Conservation (phyloP, 768 basidiomycete genomes). For the Xerocomellus chrysenteron region DNA sequence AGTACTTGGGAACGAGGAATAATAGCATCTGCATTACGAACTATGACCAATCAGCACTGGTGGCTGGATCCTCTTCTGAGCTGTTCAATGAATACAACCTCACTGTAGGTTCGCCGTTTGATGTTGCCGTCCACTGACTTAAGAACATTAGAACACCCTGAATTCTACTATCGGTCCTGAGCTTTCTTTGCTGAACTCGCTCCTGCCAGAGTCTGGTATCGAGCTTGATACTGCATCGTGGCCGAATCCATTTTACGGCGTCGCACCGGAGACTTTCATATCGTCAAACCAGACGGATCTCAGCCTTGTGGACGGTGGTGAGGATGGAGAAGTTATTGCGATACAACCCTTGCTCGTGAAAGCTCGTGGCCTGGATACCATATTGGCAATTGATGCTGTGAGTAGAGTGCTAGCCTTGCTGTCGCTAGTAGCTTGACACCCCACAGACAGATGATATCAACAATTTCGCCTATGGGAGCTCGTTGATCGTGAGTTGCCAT, state of each 20-base stretch:
- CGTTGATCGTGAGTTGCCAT: conserved; percentile 25
- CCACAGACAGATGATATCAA: conserved; percentile 15
- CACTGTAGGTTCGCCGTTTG: conserved; percentile 18
- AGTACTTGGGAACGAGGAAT: conserved; percentile 44
- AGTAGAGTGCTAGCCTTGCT: background rate
- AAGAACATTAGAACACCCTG: conserved; percentile 11
- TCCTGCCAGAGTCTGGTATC: conserved; percentile 26
- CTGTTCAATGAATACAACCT: conserved; percentile 33
- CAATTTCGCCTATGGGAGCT: conserved; percentile 23
- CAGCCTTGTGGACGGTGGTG: conserved; percentile 41
- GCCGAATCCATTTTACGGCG: conserved; percentile 40
- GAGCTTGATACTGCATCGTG: conserved; percentile 32
- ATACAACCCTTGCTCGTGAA: conserved; percentile 50
- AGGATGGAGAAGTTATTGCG: conserved; percentile 45
- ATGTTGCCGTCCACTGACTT: background rate
- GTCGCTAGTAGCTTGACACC: background rate
- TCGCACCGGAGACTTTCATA: conserved; percentile 36
- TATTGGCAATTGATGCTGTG: conserved; percentile 50
- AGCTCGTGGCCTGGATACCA: conserved; percentile 45
- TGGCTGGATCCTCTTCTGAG: conserved; percentile 42
- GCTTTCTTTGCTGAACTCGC: conserved; percentile 14
- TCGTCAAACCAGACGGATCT: conserved; percentile 33
- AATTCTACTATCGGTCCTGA: conserved; percentile 10
- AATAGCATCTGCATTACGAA: conserved; percentile 32
- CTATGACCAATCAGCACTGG: conserved; percentile 35